A percentile compares a stretch with the other conserved stretches of the same genome.
Evolutionary conservation across 495 filamentous ascomycete genomes (phyloP).

Genomic region (Penicillium turbatum): DNA sequence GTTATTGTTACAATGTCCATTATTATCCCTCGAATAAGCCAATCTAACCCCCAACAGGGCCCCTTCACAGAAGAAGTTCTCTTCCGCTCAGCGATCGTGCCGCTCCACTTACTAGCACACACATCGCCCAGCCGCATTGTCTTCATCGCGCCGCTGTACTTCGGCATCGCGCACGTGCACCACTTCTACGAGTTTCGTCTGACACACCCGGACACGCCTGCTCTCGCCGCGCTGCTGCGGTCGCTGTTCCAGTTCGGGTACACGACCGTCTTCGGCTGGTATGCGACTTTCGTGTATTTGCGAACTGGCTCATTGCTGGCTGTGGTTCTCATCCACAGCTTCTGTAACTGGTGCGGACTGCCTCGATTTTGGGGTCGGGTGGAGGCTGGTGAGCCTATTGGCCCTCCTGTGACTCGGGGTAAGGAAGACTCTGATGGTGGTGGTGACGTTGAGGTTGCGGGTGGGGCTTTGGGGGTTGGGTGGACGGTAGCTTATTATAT

Average conservation of each 20-base stretch:
- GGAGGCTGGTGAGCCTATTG: constrained; percentile 38
- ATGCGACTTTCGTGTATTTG: constrained; percentile 83
- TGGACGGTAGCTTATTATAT: constrained; percentile 80
- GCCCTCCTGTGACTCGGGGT: constrained; percentile 28
- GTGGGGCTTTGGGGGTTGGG: constrained; percentile 32
- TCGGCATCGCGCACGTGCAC: constrained; percentile 92
- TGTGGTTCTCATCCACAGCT: constrained; percentile 70
- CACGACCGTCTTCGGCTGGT: constrained; percentile 90
- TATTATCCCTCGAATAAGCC: too few relatives aligned
- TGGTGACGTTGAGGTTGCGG: constrained; percentile 11
- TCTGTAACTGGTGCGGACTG: constrained; percentile 90
- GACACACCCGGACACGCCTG: constrained; percentile 65
- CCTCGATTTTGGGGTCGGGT: constrained; percentile 83
- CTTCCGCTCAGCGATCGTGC: constrained; percentile 80
- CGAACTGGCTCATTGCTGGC: constrained; percentile 76
- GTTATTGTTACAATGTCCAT: too few relatives aligned
- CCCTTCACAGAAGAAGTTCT: constrained; percentile 90
- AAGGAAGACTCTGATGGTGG: constrained; percentile 39
- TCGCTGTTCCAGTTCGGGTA: constrained; percentile 85
- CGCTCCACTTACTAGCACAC: constrained; percentile 74
- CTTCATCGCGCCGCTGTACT: constrained; percentile 80
- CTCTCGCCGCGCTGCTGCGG: constrained; percentile 56
- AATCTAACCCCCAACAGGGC: constrained; percentile 48
- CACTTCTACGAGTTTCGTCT: constrained; percentile 94
- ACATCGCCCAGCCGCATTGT: constrained; percentile 55